Percentiles rank a stretch among this genome's conserved stretches.
Conservation (phyloP, 2,329 filamentous ascomycete species). For the Didymella glomerata region DNA sequence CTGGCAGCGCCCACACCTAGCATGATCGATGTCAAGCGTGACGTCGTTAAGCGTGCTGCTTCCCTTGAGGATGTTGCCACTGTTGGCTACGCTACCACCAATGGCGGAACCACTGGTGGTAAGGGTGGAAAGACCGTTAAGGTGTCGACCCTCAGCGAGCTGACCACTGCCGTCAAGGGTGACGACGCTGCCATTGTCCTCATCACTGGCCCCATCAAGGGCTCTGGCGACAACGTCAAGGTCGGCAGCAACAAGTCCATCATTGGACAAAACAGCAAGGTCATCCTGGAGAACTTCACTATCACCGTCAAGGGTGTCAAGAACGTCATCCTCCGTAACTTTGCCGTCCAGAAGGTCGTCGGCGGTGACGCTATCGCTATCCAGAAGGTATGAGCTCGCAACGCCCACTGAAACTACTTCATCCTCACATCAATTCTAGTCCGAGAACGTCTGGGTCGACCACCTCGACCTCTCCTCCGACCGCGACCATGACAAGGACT, state of each 20-base stretch:
- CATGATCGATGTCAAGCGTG: conserved; percentile 30
- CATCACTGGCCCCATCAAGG: conserved; percentile 57
- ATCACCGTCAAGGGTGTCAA: conserved; percentile 58
- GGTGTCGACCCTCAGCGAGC: conserved; percentile 49
- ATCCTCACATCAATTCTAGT: conserved; percentile 21
- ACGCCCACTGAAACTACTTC: conserved; percentile 53
- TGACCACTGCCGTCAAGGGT: conserved; percentile 57
- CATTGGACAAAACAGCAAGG: conserved; percentile 59
- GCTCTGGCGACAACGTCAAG: conserved; percentile 53
- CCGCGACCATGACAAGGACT: conserved; percentile 69
- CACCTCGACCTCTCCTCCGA: conserved; percentile 72
- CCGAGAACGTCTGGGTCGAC: conserved; percentile 70
- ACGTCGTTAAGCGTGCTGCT: conserved; percentile 40
- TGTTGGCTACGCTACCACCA: conserved; percentile 46
- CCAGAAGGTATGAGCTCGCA: conserved; percentile 40
- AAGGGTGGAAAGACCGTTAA: conserved; percentile 48
- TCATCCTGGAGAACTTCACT: conserved; percentile 57
- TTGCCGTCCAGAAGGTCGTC: conserved; percentile 61
- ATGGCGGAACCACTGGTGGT: conserved; percentile 53
- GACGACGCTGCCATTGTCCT: conserved; percentile 57
- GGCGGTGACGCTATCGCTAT: conserved; percentile 63
- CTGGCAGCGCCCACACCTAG: conserved; percentile 46
- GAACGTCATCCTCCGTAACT: conserved; percentile 67
- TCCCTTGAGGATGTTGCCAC: conserved; percentile 40
- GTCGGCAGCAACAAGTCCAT: conserved; percentile 61